A percentile compares a stretch with the other conserved stretches of the same genome.
Conservation (phyloP, 305 asterid genomes). For the Lippia alba region DNA sequence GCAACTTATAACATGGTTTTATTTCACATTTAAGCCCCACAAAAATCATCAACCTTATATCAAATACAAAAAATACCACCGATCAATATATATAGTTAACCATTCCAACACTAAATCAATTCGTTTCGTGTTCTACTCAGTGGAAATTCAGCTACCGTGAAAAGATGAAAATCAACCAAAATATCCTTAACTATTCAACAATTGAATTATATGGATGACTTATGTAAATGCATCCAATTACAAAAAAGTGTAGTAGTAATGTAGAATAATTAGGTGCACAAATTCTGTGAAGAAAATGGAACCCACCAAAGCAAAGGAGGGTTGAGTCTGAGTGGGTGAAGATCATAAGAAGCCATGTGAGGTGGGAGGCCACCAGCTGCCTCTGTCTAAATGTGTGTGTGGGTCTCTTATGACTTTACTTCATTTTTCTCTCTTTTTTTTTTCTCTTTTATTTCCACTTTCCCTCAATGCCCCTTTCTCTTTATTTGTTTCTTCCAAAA, state of each 20-base stretch:
- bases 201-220: no score
- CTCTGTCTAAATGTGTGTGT: constrained; percentile 42
- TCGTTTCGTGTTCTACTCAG: no score
- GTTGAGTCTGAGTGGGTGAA: constrained; percentile 42
- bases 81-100: no score
- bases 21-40: no score
- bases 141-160: no score
- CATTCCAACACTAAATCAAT: no score
- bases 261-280: constrained; percentile 22
- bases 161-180: no score
- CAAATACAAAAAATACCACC: no score
- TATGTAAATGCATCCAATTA: background rate
- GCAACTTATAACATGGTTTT: no score
- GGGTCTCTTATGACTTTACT: constrained; percentile 34
- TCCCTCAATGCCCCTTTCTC: constrained; percentile 21
- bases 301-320: constrained; percentile 36
- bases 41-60: no score
- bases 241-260: background rate
- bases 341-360: constrained; percentile 52
- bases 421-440: no score
- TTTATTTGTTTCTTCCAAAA: constrained; percentile 21
- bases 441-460: constrained; percentile 7
- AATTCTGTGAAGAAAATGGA: constrained; percentile 29
- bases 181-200: no score
- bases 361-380: constrained; percentile 64